Base-by-base conservation (phyloP, 1,284 basidiomycete genomes). In the Athelia sp. region DNA sequence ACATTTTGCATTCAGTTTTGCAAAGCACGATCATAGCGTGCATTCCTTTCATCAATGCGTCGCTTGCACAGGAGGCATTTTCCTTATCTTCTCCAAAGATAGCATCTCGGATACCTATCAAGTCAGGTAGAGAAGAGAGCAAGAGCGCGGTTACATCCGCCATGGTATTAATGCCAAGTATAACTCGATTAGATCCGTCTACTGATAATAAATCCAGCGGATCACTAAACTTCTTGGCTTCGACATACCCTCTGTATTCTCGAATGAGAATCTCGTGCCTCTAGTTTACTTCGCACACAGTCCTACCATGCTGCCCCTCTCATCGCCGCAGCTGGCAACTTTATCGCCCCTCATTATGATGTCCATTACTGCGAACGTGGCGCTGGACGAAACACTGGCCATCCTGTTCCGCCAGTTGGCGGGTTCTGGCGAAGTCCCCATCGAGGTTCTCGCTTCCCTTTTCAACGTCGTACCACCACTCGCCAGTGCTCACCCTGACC, bases 401-500 rank as follows among this genome's bases (percentile, higher is more conserved):
- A 54, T 85, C 45, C 71, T 88, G 6, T 64, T 86, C 3, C 61
- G 60, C 29, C 52, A 66, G 2, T 62, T 85, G 18, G 67, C 69
- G 35, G 58, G 64, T 15, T 47, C 63, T 8, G 53, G 47, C 31
- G 61, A 68, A 17, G 59, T 80, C 14, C 59, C 75, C 3, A 63
- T 69, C 2, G 76, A 81, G 6, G 56, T 79, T 2, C 62, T 76
- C 9, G 56, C 69, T 2, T 73, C 79, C 2, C 67, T 87, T 1
- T 69, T 69, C 36, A 66, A 70, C 9, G 55, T 80, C 4, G 64
- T 87, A 23, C 72, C 81, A 0, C 63, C 73, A 3, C 57, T 88
- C 35, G 78, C 83, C 4, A 79, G 81, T 55, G 71, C 68, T 2
- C 82, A 87, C 56, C 74, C 81, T 2, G 77, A 87, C 50, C 63